A percentile compares a stretch with the other conserved stretches of the same genome.
Conservation (phyloP, 495 filamentous ascomycete genomes). For the Penicillium macrosclerotiorum region DNA sequence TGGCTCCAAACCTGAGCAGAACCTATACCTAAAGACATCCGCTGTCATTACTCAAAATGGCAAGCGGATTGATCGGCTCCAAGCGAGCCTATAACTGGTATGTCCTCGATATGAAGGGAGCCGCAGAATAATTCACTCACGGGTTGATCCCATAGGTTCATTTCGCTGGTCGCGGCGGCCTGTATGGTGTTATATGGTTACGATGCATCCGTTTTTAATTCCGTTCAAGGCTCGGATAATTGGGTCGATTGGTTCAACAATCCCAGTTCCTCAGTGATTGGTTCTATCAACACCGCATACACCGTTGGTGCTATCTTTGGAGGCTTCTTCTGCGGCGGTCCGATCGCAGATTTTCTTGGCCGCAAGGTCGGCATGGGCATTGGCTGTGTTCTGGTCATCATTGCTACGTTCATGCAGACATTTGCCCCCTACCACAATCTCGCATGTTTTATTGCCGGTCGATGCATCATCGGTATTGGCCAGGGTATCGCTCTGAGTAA, state of each 20-base stretch:
- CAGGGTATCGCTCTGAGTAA: constrained; percentile 63
- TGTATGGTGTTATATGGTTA: constrained; percentile 70
- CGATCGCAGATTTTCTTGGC: constrained; percentile 55
- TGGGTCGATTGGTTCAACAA: constrained; percentile 60
- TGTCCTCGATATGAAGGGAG: not conserved
- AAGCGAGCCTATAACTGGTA: constrained; percentile 44
- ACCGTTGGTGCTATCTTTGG: constrained; percentile 62
- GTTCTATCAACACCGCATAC: constrained; percentile 60
- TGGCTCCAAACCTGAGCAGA: no score
- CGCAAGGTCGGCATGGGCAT: constrained; percentile 56
- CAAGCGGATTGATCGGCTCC: constrained; percentile 15
- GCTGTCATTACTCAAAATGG: constrained; percentile 12
- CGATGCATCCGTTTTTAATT: constrained; percentile 65
- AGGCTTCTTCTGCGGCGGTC: constrained; percentile 59
- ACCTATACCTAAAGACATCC: not conserved
- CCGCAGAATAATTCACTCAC: not conserved
- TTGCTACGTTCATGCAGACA: constrained; percentile 61
- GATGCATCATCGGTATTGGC: constrained; percentile 62
- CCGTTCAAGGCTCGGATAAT: constrained; percentile 56
- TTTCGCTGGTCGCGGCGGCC: constrained; percentile 59
- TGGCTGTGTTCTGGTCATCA: constrained; percentile 56
- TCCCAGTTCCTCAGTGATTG: constrained; percentile 49
- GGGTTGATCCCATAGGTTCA: constrained; percentile 43
- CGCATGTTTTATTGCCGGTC: constrained; percentile 58
- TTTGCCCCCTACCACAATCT: constrained; percentile 55